Base-by-base conservation (phyloP, 1,284 basidiomycete species). In the Rhodotorula mucilaginosa region DNA sequence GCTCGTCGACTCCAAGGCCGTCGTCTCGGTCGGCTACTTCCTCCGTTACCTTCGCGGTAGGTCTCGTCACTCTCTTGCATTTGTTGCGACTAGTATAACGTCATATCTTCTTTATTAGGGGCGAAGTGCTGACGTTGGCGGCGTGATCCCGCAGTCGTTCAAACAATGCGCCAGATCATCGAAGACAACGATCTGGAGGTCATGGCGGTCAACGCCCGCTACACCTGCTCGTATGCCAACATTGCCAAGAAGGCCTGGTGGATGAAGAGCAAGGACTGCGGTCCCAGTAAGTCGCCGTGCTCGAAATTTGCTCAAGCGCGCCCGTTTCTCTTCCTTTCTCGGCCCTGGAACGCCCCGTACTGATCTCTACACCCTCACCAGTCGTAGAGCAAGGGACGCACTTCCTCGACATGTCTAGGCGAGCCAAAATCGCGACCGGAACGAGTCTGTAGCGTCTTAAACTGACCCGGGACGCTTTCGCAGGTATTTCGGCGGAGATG, bases 111-210 rank as follows among this genome's bases (percentile, higher is more conserved):
- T n/a, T 7, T 3, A 3, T 64, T 78, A 12, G 12, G 39, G 8
- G 39, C 39, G 39, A 13, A 2, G 10, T 13, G 39, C 39, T 44
- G 10, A 44, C 39, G 10, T 44, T 12, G 2, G 10, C 39, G 10
- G 12, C 12, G 10, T 2, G 10, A 12, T 2, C 54, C 19, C 29
- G 58, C 61, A 73, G 94, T 92, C 63, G 93, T 97, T 29, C 96
- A 98, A 83, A 91, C 90, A 87, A 98, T 99, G 93, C 97, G 98
- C 84, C 87, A 90, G 74, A 95, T 98, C 81, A 91, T 98, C 80
- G 86, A 93, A 79, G 93, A 96, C 74, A 97, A 97, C 82, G 87
- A 94, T 80, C 86, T 98, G 71, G 91, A 90, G n/a, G 94, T 99
- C 70, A 98, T 99, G 95, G 87, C 91, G 64, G 97, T 95, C 66